Percentiles rank a stretch among this genome's conserved stretches.
phyloP scores from a whole-genome alignment of 306 rosid genomes.

The Hippophae rhamnoides region DNA sequence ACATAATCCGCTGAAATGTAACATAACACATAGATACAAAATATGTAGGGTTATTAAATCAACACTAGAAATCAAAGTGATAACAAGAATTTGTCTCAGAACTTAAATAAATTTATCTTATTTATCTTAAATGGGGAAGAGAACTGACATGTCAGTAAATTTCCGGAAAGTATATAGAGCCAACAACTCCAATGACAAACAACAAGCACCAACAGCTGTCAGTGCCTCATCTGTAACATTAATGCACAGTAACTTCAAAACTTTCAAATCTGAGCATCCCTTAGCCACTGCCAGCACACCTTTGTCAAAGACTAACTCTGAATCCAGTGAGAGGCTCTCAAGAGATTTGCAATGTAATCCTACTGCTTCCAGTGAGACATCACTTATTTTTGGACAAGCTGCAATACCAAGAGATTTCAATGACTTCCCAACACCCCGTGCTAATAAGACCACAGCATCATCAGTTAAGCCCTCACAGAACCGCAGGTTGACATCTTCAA shows the following conservation, averaged over 20 bases:
- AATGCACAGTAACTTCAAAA: constrained; percentile 72
- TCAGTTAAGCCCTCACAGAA: constrained; percentile 94
- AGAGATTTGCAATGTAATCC: constrained; percentile 65
- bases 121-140: constrained; percentile 1
- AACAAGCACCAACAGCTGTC: constrained; percentile 60
- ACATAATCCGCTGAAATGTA: constrained; percentile 53
- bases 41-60: constrained; percentile 7
- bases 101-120: neutral
- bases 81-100: neutral
- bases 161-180: constrained; percentile 77
- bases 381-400: constrained; percentile 81
- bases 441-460: constrained; percentile 53
- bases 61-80: constrained; percentile 3
- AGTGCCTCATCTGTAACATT: constrained; percentile 84
- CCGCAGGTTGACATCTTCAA: constrained; percentile 80
- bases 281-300: constrained; percentile 77
- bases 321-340: constrained; percentile 63
- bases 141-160: constrained; percentile 73
- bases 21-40: constrained; percentile 3
- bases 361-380: constrained; percentile 68
- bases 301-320: constrained; percentile 68
- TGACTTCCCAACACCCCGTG: constrained; percentile 59
- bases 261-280: constrained; percentile 68
- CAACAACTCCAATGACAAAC: constrained; percentile 57
- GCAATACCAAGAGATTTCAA: constrained; percentile 79